phyloP scores from a whole-genome alignment of 768 basidiomycete genomes.

The Auriscalpium microsporum region DNA sequence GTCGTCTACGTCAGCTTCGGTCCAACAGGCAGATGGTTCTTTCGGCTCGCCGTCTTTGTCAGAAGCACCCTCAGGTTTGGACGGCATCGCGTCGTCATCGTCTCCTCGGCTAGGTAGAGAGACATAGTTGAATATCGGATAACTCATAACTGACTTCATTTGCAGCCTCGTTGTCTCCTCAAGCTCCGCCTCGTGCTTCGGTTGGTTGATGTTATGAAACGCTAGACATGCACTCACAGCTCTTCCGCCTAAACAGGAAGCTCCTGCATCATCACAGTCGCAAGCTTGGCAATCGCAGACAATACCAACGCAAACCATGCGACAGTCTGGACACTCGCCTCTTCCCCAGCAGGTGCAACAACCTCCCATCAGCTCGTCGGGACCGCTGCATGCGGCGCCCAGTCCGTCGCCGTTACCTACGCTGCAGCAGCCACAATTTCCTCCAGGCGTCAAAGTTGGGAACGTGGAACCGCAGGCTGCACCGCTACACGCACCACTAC shows the following conservation, averaged over 20 bases:
- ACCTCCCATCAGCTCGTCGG: constrained; percentile 9
- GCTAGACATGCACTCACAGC: neutral
- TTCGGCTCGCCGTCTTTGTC: constrained; percentile 69
- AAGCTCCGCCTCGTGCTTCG: neutral
- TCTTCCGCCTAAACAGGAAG: neutral
- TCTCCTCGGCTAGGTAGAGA: constrained; percentile 30
- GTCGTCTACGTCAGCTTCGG: constrained; percentile 58
- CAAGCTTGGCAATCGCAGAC: constrained; percentile 13
- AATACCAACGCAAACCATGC: constrained; percentile 7
- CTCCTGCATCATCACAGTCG: neutral
- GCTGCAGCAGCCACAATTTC: constrained; percentile 12
- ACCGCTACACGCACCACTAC: constrained; percentile 19
- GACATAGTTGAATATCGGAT: neutral
- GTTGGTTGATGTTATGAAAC: too few species aligned
- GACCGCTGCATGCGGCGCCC: constrained; percentile 2
- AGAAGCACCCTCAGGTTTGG: constrained; percentile 44
- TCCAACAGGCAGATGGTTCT: constrained; percentile 56
- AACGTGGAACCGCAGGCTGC: neutral
- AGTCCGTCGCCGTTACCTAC: neutral
- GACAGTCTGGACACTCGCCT: constrained; percentile 34
- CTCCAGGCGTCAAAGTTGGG: constrained; percentile 15
- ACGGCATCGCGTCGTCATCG: constrained; percentile 43
- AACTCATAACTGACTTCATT: too few species aligned
- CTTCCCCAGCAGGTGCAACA: constrained; percentile 40
- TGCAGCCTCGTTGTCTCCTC: neutral